These are phyloP conservation scores for Exophiala bonariae DNA, from an alignment of 2,329 filamentous ascomycete species.

Conservation along the genomic window DNA sequence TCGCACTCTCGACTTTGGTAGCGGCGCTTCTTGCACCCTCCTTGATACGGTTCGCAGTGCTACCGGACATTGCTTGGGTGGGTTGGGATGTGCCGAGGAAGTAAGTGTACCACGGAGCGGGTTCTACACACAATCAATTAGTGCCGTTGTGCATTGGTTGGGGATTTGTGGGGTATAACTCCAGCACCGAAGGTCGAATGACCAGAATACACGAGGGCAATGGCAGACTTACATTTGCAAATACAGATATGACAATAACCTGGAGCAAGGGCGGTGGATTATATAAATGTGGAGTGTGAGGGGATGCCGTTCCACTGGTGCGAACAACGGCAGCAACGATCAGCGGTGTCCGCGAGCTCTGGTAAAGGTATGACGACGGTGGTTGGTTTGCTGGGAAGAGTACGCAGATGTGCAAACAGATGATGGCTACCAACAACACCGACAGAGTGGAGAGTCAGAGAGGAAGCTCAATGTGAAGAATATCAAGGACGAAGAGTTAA, in stretches of 20 bases:
- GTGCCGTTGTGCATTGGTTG: not conserved
- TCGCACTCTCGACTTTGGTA: slow-evolving; percentile 34
- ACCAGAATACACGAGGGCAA: too few species aligned
- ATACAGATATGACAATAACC: too few species aligned
- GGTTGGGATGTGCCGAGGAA: slow-evolving; percentile 3
- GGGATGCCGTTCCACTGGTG: not conserved
- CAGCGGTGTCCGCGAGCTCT: too few species aligned
- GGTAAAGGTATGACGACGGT: too few species aligned
- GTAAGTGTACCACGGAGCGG: not conserved
- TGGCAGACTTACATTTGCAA: too few species aligned
- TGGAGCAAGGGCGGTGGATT: too few species aligned
- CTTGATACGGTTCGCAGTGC: slow-evolving; percentile 37
- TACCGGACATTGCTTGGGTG: slow-evolving; percentile 35
- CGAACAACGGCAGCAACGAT: not conserved
- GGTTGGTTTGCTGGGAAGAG: not conserved
- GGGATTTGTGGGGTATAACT: slow-evolving; percentile 1
- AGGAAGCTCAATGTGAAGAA: slow-evolving; percentile 1
- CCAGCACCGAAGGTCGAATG: not conserved
- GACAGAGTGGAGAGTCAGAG: not conserved
- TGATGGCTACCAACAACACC: too few species aligned
- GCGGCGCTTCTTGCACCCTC: slow-evolving; percentile 36
- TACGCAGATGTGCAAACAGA: not conserved
- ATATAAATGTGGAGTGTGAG: not conserved
- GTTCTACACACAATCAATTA: not conserved
- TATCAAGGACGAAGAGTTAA: not conserved